These are phyloP conservation scores for Cryptococcus amylolentus DNA, from an alignment of 1,284 basidiomycete genomes.

Conservation along the genomic window DNA sequence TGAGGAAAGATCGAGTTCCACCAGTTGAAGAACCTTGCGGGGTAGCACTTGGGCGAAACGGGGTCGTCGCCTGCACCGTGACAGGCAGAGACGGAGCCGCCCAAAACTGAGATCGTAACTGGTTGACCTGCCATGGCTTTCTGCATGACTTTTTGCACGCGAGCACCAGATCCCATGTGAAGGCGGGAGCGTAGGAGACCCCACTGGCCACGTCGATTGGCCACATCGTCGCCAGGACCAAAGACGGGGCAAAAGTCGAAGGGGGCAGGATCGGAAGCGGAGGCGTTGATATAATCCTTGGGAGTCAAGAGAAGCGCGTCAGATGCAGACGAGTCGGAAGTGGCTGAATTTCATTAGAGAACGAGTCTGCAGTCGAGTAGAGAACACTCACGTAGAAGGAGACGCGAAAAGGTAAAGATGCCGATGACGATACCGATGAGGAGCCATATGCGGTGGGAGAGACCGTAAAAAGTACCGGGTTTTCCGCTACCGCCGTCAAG, in stretches of 20 bases:
- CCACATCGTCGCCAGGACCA: constrained; percentile 73
- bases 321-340: constrained; percentile 14
- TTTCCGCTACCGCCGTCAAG: constrained; percentile 10
- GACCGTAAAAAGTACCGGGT: constrained; percentile 24
- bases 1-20: constrained; percentile 93
- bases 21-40: constrained; percentile 89
- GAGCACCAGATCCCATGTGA: constrained; percentile 74
- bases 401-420: constrained; percentile 63
- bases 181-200: constrained; percentile 71
- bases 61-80: constrained; percentile 91
- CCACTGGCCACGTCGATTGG: constrained; percentile 69
- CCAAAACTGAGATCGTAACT: constrained; percentile 84
- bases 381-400: constrained; percentile 52
- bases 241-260: constrained; percentile 87
- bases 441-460: constrained; percentile 61
- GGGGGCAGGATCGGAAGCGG: constrained; percentile 60
- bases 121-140: constrained; percentile 81
- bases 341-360: constrained; percentile 4
- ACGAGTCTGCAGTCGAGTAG: background rate
- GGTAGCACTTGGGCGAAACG: constrained; percentile 77
- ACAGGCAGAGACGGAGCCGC: constrained; percentile 84
- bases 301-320: constrained; percentile 32
- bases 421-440: constrained; percentile 60
- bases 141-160: constrained; percentile 76
- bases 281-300: constrained; percentile 52